These are phyloP conservation scores for Postia placenta DNA, from an alignment of 768 basidiomycete genomes.

Conservation along the genomic window DNA sequence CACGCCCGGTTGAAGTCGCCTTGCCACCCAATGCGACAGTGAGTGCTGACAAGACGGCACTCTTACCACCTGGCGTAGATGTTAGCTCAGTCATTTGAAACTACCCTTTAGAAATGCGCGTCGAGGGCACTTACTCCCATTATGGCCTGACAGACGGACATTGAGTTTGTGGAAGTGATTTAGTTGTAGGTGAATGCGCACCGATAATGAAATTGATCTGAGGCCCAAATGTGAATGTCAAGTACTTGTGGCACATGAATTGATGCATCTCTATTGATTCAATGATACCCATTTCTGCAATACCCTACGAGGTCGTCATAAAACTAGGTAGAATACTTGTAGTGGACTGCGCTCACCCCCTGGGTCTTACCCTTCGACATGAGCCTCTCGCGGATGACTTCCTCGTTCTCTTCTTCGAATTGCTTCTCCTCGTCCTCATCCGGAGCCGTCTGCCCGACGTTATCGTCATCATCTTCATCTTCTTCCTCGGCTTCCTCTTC, in stretches of 20 bases:
- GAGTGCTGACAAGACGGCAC: constrained; percentile 88
- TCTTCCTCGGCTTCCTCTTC: constrained; percentile 26
- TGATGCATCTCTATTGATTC: constrained; percentile 81
- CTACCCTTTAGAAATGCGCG: background rate
- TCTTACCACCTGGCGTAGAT: constrained; percentile 72
- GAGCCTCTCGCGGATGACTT: constrained; percentile 47
- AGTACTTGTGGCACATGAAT: constrained; percentile 93
- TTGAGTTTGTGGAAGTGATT: background rate
- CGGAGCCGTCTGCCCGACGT: constrained; percentile 16
- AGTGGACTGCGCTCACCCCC: constrained; percentile 34
- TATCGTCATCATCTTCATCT: constrained; percentile 30
- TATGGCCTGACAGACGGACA: constrained; percentile 57
- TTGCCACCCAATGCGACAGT: constrained; percentile 93
- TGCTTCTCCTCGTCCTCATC: constrained; percentile 56
- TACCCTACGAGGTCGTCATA: constrained; percentile 37
- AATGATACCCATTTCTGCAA: constrained; percentile 86
- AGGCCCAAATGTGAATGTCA: constrained; percentile 81
- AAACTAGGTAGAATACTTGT: background rate
- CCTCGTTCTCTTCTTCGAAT: constrained; percentile 59
- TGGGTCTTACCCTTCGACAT: constrained; percentile 37
- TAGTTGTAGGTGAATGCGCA: constrained; percentile 23
- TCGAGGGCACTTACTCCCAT: constrained; percentile 66
- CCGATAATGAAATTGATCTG: constrained; percentile 98
- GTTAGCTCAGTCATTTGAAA: background rate
- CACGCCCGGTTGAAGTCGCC: constrained; percentile 86